These are phyloP conservation scores for Trichophyton verrucosum DNA, from an alignment of 2,329 filamentous ascomycete genomes.

Conservation along the genomic window DNA sequence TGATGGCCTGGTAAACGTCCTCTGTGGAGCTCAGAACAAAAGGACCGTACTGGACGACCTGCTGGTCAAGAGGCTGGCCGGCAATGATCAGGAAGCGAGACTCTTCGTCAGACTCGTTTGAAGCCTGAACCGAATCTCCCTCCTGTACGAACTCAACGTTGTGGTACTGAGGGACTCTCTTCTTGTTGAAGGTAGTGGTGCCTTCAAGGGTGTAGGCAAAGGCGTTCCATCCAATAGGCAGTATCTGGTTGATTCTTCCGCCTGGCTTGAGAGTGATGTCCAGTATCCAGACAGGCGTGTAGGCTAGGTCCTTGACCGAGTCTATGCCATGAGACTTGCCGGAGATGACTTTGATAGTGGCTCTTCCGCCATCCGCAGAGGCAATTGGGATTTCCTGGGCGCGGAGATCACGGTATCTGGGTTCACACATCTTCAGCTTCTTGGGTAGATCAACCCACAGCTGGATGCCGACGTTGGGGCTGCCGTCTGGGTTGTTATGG, in stretches of 20 bases:
- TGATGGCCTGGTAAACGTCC: constrained; percentile 62
- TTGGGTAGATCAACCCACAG: constrained; percentile 80
- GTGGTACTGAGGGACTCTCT: constrained; percentile 57
- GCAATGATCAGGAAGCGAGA: constrained; percentile 53
- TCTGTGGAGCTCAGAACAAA: constrained; percentile 66
- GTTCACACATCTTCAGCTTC: constrained; percentile 75
- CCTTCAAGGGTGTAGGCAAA: constrained; percentile 82
- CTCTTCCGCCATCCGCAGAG: constrained; percentile 58
- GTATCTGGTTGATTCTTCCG: constrained; percentile 58
- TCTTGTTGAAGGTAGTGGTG: constrained; percentile 49
- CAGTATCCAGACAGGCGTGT: constrained; percentile 93
- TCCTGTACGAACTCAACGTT: constrained; percentile 77
- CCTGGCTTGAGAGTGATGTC: constrained; percentile 73
- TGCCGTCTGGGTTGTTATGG: constrained; percentile 60
- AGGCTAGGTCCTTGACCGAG: constrained; percentile 77
- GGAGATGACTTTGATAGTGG: constrained; percentile 79
- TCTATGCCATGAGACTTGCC: constrained; percentile 75
- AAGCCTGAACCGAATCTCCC: constrained; percentile 62
- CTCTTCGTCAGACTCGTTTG: constrained; percentile 49
- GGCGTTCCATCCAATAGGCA: constrained; percentile 76
- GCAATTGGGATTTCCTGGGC: constrained; percentile 66
- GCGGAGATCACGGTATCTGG: constrained; percentile 75
- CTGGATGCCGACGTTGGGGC: constrained; percentile 74
- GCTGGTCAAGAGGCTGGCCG: constrained; percentile 66
- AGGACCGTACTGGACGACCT: constrained; percentile 71